Percentiles rank a stretch among this genome's conserved stretches.
Conservation (phyloP, 2,329 filamentous ascomycete genomes). For the Periconia digitata region DNA sequence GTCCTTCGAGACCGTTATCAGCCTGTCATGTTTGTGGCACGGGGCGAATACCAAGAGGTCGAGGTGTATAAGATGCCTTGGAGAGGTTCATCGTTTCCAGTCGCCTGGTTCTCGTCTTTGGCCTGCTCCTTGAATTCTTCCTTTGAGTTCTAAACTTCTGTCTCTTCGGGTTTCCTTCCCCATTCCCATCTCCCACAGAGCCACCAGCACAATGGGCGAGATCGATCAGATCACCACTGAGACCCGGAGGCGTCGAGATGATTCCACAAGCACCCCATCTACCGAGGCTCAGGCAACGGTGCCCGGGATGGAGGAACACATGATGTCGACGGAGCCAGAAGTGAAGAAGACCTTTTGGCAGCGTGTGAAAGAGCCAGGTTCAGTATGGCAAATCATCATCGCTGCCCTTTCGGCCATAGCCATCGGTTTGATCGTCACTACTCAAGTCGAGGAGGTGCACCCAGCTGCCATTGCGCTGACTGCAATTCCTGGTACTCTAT, state of each 20-base stretch:
- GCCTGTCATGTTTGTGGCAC: neutral
- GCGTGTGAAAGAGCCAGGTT: constrained; percentile 46
- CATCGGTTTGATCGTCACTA: constrained; percentile 52
- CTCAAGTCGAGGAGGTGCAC: constrained; percentile 48
- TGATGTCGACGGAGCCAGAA: neutral
- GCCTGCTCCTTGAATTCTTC: neutral
- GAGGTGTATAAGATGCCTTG: neutral
- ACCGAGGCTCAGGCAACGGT: neutral
- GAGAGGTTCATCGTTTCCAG: neutral
- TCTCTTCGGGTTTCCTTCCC: neutral
- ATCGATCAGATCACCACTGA: neutral
- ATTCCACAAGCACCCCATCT: neutral
- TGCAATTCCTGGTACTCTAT: constrained; percentile 54
- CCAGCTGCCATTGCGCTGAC: constrained; percentile 47
- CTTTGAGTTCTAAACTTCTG: neutral
- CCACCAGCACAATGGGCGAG: neutral
- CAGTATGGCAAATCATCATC: constrained; percentile 53
- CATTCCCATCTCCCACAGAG: neutral
- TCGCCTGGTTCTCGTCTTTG: neutral
- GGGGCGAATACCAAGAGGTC: neutral
- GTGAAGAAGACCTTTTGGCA: constrained; percentile 32
- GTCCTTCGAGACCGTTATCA: neutral
- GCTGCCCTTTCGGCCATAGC: constrained; percentile 53
- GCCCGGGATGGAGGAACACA: neutral
- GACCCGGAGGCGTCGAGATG: neutral